Base-by-base conservation (phyloP, 495 filamentous ascomycete species). In the Geopyxis carbonaria region DNA sequence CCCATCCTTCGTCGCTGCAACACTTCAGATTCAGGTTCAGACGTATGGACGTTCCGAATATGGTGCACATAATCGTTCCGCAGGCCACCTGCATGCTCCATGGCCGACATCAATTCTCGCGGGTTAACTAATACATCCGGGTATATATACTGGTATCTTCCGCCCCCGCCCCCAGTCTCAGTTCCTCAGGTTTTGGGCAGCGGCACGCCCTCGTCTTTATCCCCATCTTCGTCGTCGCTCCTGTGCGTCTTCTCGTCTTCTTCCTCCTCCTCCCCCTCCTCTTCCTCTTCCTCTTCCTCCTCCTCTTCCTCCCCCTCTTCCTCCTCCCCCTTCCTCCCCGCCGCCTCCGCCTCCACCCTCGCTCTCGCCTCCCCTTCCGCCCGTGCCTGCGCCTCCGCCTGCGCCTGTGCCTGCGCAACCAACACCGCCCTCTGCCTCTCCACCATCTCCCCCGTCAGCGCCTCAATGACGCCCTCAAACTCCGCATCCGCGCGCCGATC, bases 391-490 rank as follows among this genome's bases (percentile, higher is more conserved):
- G 14, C 38, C 18, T 40, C 37, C 24, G 22, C 37, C 37, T 40
- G 22, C 10, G 38, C 38, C 19, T 22, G 31, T 7, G 38, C 38
- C 27, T 31, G 28, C 16, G 25, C 38, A 16, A 32, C 38, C 38
- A 28, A 16, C 38, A 33, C 27, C 10, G 38, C 38, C 27, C 20
- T 41, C 29, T 41, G 38, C 22, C 27, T 41, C 38, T 30, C 38
- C 38, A 41, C 8, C 29, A 41, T 27, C 38, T 41, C 38, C 20
- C 8, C 8, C 1, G 38, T 41, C n/a, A 41, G 20, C 15, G 23
- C 5, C 2, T 41, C 38, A 41, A 41, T 41, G 14, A 41, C 38
- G 7, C 27, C 38, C 2, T 41, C 38, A 22, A 41, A 41, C 23
- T 33, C 27, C 28, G 22, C 27, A 6, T 41, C 38, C 1, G 38